phyloP scores from a whole-genome alignment of 2,329 filamentous ascomycete species.

The Claviceps capensis region DNA sequence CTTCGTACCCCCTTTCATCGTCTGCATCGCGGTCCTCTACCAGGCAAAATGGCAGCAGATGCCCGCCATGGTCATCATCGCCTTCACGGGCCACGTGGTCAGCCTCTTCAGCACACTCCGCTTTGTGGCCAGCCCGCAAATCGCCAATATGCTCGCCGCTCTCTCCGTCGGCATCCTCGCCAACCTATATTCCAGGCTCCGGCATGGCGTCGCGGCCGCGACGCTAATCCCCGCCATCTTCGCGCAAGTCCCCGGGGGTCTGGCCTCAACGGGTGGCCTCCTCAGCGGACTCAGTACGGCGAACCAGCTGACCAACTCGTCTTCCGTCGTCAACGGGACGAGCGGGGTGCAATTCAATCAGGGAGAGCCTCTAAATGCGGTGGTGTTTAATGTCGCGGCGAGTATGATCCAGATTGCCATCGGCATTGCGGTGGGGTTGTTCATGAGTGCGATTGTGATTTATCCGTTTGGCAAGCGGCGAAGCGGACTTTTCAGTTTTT shows the following conservation, averaged over 20 bases:
- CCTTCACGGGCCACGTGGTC: conserved; percentile 60
- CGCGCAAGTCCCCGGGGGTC: conserved; percentile 33
- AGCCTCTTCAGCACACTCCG: conserved; percentile 57
- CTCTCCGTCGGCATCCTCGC: conserved; percentile 64
- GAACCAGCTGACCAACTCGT: conserved; percentile 28
- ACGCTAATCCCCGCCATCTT: conserved; percentile 35
- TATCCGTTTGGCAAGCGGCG: conserved; percentile 36
- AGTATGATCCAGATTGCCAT: conserved; percentile 40
- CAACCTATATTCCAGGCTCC: conserved; percentile 56
- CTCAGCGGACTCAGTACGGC: conserved; percentile 31
- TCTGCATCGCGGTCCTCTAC: conserved; percentile 63
- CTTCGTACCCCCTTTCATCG: conserved; percentile 60
- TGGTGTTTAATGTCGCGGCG: conserved; percentile 31
- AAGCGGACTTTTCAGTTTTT: conserved; percentile 36
- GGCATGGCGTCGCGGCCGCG: conserved; percentile 36
- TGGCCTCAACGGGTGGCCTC: conserved; percentile 32
- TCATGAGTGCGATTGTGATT: conserved; percentile 33
- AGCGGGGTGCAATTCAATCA: conserved; percentile 12
- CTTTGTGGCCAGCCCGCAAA: conserved; percentile 57
- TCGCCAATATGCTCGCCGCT: conserved; percentile 64
- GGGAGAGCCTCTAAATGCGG: conserved; percentile 17
- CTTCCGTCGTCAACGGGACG: conserved; percentile 21
- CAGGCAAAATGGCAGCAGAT: conserved; percentile 72
- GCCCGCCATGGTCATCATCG: conserved; percentile 62
- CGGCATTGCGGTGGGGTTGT: conserved; percentile 36